Percentiles rank a stretch among this genome's conserved stretches.
Evolutionary conservation across 805 yeast species (phyloP).

Genomic region (Candida pini): DNA sequence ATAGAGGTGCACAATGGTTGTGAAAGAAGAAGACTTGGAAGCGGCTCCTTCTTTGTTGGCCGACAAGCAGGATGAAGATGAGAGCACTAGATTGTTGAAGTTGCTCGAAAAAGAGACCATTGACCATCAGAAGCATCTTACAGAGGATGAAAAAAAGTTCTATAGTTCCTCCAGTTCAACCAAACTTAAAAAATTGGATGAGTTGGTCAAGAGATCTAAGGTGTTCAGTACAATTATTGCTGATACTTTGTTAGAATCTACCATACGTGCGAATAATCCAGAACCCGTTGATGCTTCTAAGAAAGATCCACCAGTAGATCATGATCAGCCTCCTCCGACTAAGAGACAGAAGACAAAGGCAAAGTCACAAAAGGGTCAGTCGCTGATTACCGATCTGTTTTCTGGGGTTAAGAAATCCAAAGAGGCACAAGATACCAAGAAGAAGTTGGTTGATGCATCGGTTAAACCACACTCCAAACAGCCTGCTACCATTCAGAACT

Average conservation of each 20-base stretch:
- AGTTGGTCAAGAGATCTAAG: slow-evolving; percentile 80
- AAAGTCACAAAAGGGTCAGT: slow-evolving; percentile 10
- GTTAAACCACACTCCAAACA: slow-evolving; percentile 30
- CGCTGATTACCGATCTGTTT: slow-evolving; percentile 11
- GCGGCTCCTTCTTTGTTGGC: no score
- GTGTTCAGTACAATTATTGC: slow-evolving; percentile 83
- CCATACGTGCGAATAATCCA: slow-evolving; percentile 21
- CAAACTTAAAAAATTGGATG: slow-evolving; percentile 62
- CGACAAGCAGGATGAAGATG: no score
- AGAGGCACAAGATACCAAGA: slow-evolving; percentile 19
- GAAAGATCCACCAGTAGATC: slow-evolving; percentile 3
- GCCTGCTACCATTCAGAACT: slow-evolving; percentile 51
- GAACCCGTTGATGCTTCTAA: not conserved
- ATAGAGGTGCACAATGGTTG: no score
- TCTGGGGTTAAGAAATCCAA: not conserved
- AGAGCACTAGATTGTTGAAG: slow-evolving; percentile 18
- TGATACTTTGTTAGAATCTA: slow-evolving; percentile 58
- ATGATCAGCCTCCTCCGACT: slow-evolving; percentile 18
- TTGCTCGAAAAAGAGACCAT: slow-evolving; percentile 15
- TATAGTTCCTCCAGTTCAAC: slow-evolving; percentile 43
- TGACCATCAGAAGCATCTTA: slow-evolving; percentile 6
- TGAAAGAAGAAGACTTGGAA: no score
- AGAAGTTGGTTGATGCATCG: slow-evolving; percentile 13
- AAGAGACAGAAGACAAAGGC: slow-evolving; percentile 22
- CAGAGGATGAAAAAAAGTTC: slow-evolving; percentile 35